Evolutionary conservation across 163 green algal species (phyloP).

Genomic region (Chlamydomonas reinhardtii): DNA sequence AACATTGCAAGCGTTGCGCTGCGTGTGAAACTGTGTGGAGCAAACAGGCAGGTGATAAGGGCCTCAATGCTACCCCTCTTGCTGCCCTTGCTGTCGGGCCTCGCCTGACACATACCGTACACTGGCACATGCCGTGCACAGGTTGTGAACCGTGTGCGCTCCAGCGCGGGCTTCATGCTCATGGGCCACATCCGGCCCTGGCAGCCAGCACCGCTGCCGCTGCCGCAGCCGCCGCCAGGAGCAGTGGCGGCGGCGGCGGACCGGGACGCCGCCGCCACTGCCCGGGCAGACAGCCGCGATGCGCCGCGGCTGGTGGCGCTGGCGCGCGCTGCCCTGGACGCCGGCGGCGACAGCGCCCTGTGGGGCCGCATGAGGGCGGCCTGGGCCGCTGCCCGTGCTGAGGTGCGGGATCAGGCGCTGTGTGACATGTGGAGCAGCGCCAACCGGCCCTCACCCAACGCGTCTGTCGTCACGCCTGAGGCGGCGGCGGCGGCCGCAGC

Average conservation of each 20-base stretch:
- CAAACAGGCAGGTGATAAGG: not conserved
- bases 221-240: not conserved
- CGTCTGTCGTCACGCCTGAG: not conserved
- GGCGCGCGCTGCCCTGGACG: conserved; percentile 8
- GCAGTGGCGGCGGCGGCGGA: not conserved
- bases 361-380: conserved; percentile 26
- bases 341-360: conserved; percentile 4
- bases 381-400: not conserved
- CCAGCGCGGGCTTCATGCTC: conserved; percentile 21
- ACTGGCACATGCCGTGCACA: not conserved
- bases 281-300: too few species aligned
- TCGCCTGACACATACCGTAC: too few species aligned
- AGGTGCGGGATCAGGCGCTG: not conserved
- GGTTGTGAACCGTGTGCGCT: conserved; percentile 37
- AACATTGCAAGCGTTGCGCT: too few species aligned
- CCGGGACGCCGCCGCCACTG: too few species aligned
- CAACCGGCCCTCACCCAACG: conserved; percentile 29
- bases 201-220: not conserved
- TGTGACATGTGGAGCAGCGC: conserved; percentile 33
- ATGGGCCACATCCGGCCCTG: conserved; percentile 30
- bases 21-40: too few species aligned
- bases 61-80: too few species aligned
- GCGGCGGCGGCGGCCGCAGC: too few species aligned
- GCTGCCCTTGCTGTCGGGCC: too few species aligned
- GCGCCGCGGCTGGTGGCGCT: conserved; percentile 12